Base-by-base conservation (phyloP, 1,284 basidiomycete species). In the Papiliotrema nemorosa region DNA sequence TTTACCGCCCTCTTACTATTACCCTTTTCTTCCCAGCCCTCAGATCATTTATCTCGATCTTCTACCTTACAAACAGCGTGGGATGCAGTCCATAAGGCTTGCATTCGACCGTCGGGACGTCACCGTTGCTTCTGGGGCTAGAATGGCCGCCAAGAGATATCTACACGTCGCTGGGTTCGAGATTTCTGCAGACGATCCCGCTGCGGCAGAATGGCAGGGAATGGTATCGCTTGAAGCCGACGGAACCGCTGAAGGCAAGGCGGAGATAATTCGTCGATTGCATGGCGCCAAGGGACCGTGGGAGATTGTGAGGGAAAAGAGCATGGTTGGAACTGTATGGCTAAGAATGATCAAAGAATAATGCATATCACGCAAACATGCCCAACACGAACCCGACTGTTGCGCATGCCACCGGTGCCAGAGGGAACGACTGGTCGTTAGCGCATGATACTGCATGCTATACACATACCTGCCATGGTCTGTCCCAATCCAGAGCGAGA, bases 391-490 rank as follows among this genome's bases (percentile, higher is more conserved):
- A 49, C 10, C 48, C 48, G 31, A 44, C 22, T 18, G 31, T 74
- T 18, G 84, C 81, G 26, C 83, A 83, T 60, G 83, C 45, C 4
- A 58, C 48, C n/a, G 45, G 36, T 2, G 56, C 55, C 33, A 84
- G 14, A 82, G 44, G 50, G 18, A 18, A 45, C 37, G 41, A 44
- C 43, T 42, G n/a, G 54, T 80, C 4, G 86, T 82, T 1, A 85
- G 84, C 55, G 90, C 76, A n/a, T 88, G 88, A 82, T 85, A 91
- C 12, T 84, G 81, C 86, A 89, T 47, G 40, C 24, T 31, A 43
- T n/a, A n/a, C n/a, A 70, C 81, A 51, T 49, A 88, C 90, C 84
- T 96, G 92, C 91, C 91, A 96, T 10, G 90, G 88, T 44, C 90
- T 80, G 68, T 92, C 91, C 92, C 92, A 97, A 72, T 97, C 92